A percentile compares a stretch with the other conserved stretches of the same genome.
Conservation (phyloP, 371 early-diverging fungal genomes). For the Vairimorpha ceranae region DNA sequence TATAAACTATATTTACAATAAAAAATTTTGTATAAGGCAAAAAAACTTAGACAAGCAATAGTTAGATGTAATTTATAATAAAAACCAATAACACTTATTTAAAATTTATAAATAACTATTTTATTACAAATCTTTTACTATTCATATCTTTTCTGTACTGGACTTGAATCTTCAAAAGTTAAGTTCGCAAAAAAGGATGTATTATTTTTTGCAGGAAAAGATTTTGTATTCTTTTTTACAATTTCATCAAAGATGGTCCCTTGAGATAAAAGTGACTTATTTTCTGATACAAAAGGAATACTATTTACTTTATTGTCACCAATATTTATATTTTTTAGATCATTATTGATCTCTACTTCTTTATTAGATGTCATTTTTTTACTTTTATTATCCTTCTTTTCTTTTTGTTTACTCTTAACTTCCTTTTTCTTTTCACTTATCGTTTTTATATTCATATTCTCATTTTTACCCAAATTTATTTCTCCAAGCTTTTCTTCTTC, state of each 20-base stretch:
- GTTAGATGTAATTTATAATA: no score
- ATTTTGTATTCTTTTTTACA: background rate
- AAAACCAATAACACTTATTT: no score
- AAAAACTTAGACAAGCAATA: no score
- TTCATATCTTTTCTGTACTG: background rate
- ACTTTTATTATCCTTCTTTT: slow-evolving; percentile 7
- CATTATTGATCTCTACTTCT: slow-evolving; percentile 15
- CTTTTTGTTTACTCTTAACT: slow-evolving; percentile 4
- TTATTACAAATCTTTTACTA: background rate
- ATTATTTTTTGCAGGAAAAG: background rate
- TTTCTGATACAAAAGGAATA: no score
- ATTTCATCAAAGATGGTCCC: background rate
- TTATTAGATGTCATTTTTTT: slow-evolving; percentile 25
- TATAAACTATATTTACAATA: no score
- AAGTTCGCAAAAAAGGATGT: slow-evolving; percentile 3
- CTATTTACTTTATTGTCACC: background rate
- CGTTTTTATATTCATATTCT: slow-evolving; percentile 34
- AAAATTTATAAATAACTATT: no score
- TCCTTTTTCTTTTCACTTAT: slow-evolving; percentile 14
- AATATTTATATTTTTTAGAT: slow-evolving; percentile 14
- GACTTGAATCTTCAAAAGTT: slow-evolving; percentile 1
- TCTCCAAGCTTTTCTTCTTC: no score
- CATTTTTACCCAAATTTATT: no score
- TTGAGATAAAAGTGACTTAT: background rate
- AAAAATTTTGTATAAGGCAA: no score